Evolutionary conservation across 2,329 filamentous ascomycete genomes (phyloP), one percentile per base, ranked within the genome.

Genomic region (Pestalotiopsis fici): DNA sequence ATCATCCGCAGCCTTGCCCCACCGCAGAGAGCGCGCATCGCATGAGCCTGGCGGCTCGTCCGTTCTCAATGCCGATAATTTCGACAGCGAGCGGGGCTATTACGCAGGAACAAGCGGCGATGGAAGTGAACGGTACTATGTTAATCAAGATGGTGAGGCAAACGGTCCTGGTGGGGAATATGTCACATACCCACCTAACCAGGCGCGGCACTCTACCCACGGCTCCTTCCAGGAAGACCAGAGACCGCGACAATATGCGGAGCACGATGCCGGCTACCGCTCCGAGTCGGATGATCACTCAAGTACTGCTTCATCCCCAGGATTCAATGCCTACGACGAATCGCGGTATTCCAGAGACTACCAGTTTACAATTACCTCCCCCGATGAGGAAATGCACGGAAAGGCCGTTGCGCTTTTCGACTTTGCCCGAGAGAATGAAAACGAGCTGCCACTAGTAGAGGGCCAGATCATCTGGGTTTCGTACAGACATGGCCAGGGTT

Each of bases 381-480:
- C 95, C 4, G 96, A 98, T 78, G 95, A 98, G 81, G 94, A 98
- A 79, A 98, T 98, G 88, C 95, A 98, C 76, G 96, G 96, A 61
- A 97, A 97, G 78, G 95, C 94, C 12, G 93, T 99, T 31, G 96
- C 96, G 6, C 85, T 99, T 25, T 99, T 97, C 77, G 95, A 98
- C 77, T 99, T 99, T 80, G 91, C 91, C 73, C 89, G 95, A 37
- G 95, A 98, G 79, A 98, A 98, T 78, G 94, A 98, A 78, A 99
- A 98, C 77, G 96, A 99, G 79, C 83, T 99, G 67, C 94, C 94
- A 3, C 83, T 99, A 59, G 90, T 93, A 0, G 96, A 99, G 80
- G 96, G 96, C 5, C 96, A 99, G 76, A 93, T 98, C 67, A 97
- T 99, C 66, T 92, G 96, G 84, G 95, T 99, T 27, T 97, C 94